These are phyloP conservation scores for Citrus unshiu DNA, from an alignment of 345 rosid genomes.

Conservation along the genomic window DNA sequence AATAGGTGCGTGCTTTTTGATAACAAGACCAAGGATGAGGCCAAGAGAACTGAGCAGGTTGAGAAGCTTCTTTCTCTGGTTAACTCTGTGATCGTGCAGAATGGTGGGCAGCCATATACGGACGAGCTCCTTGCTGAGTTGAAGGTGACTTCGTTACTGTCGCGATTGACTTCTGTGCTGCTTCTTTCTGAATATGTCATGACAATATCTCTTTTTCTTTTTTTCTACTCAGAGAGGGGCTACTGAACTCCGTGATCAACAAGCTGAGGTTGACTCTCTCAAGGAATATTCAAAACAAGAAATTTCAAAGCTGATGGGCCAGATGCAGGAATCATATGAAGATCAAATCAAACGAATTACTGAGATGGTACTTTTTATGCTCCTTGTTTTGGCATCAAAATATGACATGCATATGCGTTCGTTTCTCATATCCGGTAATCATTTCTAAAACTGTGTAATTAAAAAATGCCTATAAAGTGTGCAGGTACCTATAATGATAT, in stretches of 20 bases:
- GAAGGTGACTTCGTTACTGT: conserved; percentile 36
- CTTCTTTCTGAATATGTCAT: not conserved
- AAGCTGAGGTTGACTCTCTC: conserved; percentile 52
- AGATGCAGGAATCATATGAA: conserved; percentile 56
- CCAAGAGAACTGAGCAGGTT: conserved; percentile 54
- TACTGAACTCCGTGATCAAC: conserved; percentile 60
- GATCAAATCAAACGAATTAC: conserved; percentile 60
- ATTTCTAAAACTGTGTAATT: not conserved
- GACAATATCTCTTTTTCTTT: not conserved
- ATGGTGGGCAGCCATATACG: conserved; percentile 72
- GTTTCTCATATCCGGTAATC: not conserved
- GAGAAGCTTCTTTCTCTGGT: conserved; percentile 62
- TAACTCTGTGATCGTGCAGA: conserved; percentile 39
- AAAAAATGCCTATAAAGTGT: not conserved
- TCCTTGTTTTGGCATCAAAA: not conserved
- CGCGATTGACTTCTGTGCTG: not conserved
- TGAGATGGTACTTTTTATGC: conserved; percentile 43
- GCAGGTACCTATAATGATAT: no score
- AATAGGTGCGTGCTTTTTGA: conserved; percentile 66
- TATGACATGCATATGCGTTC: not conserved
- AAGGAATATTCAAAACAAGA: conserved; percentile 55
- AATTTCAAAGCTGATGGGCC: conserved; percentile 55
- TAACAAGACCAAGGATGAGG: conserved; percentile 68
- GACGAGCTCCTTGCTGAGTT: conserved; percentile 67
- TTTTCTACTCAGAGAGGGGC: conserved; percentile 54